Conservation (phyloP, 257 asterid genomes). For the Schizonepeta tenuifolia region DNA sequence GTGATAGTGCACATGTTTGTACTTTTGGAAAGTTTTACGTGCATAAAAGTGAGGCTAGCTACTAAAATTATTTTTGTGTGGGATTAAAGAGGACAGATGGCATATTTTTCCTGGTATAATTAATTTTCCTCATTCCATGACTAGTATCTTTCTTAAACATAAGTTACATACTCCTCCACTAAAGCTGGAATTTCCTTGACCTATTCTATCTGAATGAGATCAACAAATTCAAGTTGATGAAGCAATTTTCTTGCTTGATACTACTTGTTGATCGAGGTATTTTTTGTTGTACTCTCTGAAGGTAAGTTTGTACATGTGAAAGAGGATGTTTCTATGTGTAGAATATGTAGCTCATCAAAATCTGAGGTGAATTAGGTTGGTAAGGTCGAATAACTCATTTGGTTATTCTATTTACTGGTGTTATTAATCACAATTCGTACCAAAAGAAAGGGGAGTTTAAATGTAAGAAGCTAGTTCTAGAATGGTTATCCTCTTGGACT, state of each 20-base stretch:
- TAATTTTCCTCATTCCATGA: neutral
- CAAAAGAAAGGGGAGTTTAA: neutral
- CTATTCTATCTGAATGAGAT: neutral
- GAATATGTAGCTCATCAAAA: neutral
- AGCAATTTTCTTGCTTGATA: constrained; percentile 21
- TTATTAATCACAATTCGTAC: neutral
- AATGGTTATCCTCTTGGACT: neutral
- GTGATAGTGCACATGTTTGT: neutral
- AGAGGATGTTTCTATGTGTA: neutral
- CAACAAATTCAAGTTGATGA: constrained; percentile 1
- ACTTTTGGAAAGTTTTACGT: constrained; percentile 19
- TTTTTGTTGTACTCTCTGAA: constrained; percentile 1
- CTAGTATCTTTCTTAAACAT: neutral
- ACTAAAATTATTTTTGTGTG: neutral
- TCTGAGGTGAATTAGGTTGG: neutral
- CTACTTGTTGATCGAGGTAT: neutral
- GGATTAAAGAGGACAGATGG: neutral
- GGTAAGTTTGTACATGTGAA: neutral
- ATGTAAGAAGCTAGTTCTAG: neutral
- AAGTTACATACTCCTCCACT: constrained; percentile 17
- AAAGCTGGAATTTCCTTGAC: neutral
- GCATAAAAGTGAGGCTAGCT: constrained; percentile 17
- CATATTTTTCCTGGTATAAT: neutral
- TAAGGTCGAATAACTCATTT: neutral
- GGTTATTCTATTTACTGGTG: neutral